Conservation (phyloP, 1,139 yeast species). For the Blastobotrys niveus region DNA sequence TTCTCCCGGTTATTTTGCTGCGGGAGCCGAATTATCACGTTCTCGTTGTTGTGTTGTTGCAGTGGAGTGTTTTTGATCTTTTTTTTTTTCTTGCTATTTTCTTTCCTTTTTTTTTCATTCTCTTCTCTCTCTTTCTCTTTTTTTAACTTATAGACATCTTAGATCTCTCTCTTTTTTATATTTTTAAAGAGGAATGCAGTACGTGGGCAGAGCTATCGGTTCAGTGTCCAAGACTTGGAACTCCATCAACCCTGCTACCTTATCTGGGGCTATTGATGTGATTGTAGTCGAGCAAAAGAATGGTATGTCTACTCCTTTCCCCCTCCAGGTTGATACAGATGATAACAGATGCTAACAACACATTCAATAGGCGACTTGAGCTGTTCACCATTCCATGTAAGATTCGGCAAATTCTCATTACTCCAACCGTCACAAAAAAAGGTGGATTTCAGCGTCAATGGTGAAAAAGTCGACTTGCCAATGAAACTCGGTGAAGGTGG, state of each 20-base stretch:
- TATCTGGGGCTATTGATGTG: slow-evolving; percentile 95
- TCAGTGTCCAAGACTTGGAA: slow-evolving; percentile 96
- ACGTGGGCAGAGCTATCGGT: slow-evolving; percentile 92
- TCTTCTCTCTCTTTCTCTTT: not conserved
- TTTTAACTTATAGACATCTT: not conserved
- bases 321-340: no score
- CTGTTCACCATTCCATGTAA: slow-evolving; percentile 93
- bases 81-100: not conserved
- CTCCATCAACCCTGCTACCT: slow-evolving; percentile 90
- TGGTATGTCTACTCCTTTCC: slow-evolving; percentile 33
- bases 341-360: not conserved
- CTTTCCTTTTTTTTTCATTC: not conserved
- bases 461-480: slow-evolving; percentile 71
- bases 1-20: not conserved
- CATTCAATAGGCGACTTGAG: slow-evolving; percentile 51
- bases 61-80: not conserved
- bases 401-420: slow-evolving; percentile 91
- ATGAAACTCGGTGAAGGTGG: slow-evolving; percentile 98
- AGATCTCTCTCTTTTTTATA: no score
- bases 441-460: slow-evolving; percentile 84
- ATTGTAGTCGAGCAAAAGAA: slow-evolving; percentile 91
- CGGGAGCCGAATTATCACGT: not conserved
- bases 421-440: slow-evolving; percentile 95
- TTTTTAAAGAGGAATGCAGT: slow-evolving; percentile 55
- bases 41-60: no score